Percentiles rank a stretch among this genome's conserved stretches.
Evolutionary conservation across 257 asterid species (phyloP).

Genomic region (Leonotis leonurus): DNA sequence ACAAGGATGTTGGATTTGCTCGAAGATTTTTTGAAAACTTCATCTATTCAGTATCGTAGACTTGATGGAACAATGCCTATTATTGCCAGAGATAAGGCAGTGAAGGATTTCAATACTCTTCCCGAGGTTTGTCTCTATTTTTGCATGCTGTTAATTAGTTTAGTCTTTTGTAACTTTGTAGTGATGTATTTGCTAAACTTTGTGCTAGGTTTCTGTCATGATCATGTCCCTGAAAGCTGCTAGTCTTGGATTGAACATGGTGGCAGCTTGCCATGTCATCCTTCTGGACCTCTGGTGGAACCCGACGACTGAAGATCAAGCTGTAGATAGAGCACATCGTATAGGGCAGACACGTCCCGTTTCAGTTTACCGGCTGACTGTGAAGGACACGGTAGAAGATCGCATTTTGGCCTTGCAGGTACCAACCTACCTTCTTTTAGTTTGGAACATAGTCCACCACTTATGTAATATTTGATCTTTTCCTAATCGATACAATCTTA

Average conservation of each 20-base stretch:
- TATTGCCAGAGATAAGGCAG: conserved; percentile 84
- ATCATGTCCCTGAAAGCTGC: conserved; percentile 99
- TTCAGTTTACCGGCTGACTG: conserved; percentile 83
- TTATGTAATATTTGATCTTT: too few relatives aligned
- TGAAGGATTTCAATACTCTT: conserved; percentile 74
- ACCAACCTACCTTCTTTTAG: neutral
- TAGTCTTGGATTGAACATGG: conserved; percentile 97
- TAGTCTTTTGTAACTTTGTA: neutral
- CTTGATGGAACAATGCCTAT: conserved; percentile 97
- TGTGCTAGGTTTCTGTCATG: conserved; percentile 73
- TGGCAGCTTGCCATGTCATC: conserved; percentile 85
- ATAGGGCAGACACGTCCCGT: conserved; percentile 97
- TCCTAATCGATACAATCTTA: too few relatives aligned
- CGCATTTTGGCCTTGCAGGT: conserved; percentile 98
- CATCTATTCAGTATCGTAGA: conserved; percentile 75
- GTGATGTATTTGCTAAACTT: conserved; percentile 12
- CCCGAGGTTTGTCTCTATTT: conserved; percentile 59
- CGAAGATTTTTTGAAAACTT: conserved; percentile 54
- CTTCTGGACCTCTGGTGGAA: conserved; percentile 99
- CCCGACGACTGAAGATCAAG: conserved; percentile 99
- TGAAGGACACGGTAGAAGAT: conserved; percentile 90
- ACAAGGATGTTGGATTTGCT: conserved; percentile 97
- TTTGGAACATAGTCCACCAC: neutral
- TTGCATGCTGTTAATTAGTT: neutral
- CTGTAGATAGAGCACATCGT: conserved; percentile 95